Evolutionary conservation across 306 rosid genomes (phyloP).

Genomic region (Corylus americana): DNA sequence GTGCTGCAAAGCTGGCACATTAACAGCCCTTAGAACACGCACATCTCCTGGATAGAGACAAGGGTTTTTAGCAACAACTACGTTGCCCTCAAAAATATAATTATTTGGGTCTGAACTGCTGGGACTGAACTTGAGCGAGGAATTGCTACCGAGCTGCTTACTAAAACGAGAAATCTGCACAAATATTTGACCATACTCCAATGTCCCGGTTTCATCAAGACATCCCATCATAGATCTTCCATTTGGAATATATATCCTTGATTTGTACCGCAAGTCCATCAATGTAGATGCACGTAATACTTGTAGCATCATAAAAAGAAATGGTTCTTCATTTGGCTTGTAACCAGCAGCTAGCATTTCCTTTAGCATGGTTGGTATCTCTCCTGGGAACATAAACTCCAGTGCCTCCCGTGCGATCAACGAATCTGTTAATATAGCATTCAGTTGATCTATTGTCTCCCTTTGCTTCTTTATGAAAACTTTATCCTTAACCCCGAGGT

Average conservation of each 20-base stretch:
- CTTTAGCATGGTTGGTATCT: constrained; percentile 64
- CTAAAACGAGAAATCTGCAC: constrained; percentile 26
- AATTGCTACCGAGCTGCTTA: not conserved
- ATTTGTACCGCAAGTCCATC: constrained; percentile 58
- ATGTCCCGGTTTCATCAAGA: constrained; percentile 40
- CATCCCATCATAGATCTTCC: constrained; percentile 55
- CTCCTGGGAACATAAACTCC: constrained; percentile 76
- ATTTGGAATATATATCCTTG: constrained; percentile 64
- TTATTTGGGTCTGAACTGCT: not conserved
- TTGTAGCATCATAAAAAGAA: constrained; percentile 83
- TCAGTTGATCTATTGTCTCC: constrained; percentile 55
- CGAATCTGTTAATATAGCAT: constrained; percentile 63
- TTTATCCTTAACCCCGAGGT: constrained; percentile 61
- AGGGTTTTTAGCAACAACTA: constrained; percentile 47
- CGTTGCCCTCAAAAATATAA: constrained; percentile 20
- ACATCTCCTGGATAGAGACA: constrained; percentile 56
- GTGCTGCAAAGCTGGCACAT: constrained; percentile 48
- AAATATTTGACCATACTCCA: constrained; percentile 47
- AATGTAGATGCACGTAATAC: constrained; percentile 73
- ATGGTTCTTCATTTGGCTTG: constrained; percentile 75
- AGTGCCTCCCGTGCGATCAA: constrained; percentile 65
- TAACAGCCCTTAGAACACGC: constrained; percentile 69
- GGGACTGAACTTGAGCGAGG: not conserved
- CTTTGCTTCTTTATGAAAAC: constrained; percentile 64
- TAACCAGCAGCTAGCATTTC: constrained; percentile 76